Base-by-base conservation (phyloP, 2,329 filamentous ascomycete genomes). In the Neonectria punicea region DNA sequence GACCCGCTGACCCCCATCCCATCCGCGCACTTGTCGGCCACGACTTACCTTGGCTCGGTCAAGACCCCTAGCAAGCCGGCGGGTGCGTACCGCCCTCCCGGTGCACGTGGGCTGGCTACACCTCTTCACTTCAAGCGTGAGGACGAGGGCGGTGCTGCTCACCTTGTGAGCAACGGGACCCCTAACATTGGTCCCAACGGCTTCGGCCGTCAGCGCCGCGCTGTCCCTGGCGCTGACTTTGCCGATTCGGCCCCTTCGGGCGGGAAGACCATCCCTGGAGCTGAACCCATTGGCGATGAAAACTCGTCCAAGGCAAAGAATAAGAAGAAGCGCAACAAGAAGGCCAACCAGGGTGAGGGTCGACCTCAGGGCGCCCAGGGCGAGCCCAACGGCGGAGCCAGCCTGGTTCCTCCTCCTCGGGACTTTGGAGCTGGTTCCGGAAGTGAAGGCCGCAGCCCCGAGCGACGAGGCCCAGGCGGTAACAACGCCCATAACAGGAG, bases 311-410 rank as follows among this genome's bases (percentile, higher is more conserved):
- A 77, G 73, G 98, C 98, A 86, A 98, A 98, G 87, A 98, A 98
- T 83, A 98, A 98, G 89, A 98, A 98, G 89, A 98, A 98, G 88
- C 89, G 96, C 69, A 87, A 85, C 71, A 98, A 97, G 86, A 98
- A 98, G 82, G 88, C 88, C 56, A 96, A 94, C 77, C 94, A 96
- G 51, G 87, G 85, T 6, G 92, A 93, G 18, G 89, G 87, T 54
- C 90, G 89, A 56, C 70, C 72, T 14, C 49, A 50, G 14, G 36
- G 18, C 14, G 50, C 50, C 3, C 78, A 81, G 61, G 76, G 76
- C 20, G 83, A 84, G 61, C 81, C 77, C 41, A 83, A 83, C 74
- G 80, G 80, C 67, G 77, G 84, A 74, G 82, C 80, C 46, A 81
- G 77, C 76, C 83, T 85, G 72, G 85, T 80, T 66, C 84, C 82